These are phyloP conservation scores for Mycena albidolilacea DNA, from an alignment of 768 basidiomycete species.

Conservation along the genomic window DNA sequence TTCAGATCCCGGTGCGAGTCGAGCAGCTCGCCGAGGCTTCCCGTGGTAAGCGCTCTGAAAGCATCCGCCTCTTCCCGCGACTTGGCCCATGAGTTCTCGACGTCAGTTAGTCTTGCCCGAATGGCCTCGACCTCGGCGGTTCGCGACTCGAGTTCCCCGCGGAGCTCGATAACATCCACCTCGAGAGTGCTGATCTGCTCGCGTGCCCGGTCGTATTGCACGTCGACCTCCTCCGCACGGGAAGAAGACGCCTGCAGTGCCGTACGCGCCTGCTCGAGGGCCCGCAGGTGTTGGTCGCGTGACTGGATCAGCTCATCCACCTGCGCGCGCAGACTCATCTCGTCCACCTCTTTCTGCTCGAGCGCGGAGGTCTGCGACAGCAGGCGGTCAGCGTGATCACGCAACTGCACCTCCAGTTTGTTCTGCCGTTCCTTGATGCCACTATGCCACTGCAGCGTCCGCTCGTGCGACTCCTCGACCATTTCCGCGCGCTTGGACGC, in stretches of 20 bases:
- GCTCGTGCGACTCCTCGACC: slow-evolving; percentile 78
- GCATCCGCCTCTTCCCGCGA: slow-evolving; percentile 95
- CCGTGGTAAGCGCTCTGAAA: slow-evolving; percentile 88
- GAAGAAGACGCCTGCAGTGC: slow-evolving; percentile 84
- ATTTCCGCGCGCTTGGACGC: slow-evolving; percentile 82
- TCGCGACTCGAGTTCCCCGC: slow-evolving; percentile 85
- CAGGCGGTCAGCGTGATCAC: slow-evolving; percentile 84
- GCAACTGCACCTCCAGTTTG: slow-evolving; percentile 72
- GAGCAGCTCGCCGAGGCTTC: slow-evolving; percentile 87
- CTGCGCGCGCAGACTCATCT: slow-evolving; percentile 72
- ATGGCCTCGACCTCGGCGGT: slow-evolving; percentile 81
- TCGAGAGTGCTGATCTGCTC: slow-evolving; percentile 82
- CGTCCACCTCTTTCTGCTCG: slow-evolving; percentile 87
- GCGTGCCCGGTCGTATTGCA: slow-evolving; percentile 77
- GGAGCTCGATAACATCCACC: slow-evolving; percentile 82
- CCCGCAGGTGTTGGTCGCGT: slow-evolving; percentile 88
- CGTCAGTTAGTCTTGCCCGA: slow-evolving; percentile 76
- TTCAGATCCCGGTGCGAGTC: slow-evolving; percentile 90
- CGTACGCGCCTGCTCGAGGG: slow-evolving; percentile 87
- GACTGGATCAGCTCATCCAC: slow-evolving; percentile 79
- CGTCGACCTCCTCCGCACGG: slow-evolving; percentile 85
- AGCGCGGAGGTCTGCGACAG: slow-evolving; percentile 80
- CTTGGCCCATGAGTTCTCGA: slow-evolving; percentile 93
- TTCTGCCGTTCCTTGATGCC: slow-evolving; percentile 78
- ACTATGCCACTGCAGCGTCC: slow-evolving; percentile 73